These are phyloP conservation scores for Iberis amara DNA, from an alignment of 441 rosid species.

Conservation along the genomic window DNA sequence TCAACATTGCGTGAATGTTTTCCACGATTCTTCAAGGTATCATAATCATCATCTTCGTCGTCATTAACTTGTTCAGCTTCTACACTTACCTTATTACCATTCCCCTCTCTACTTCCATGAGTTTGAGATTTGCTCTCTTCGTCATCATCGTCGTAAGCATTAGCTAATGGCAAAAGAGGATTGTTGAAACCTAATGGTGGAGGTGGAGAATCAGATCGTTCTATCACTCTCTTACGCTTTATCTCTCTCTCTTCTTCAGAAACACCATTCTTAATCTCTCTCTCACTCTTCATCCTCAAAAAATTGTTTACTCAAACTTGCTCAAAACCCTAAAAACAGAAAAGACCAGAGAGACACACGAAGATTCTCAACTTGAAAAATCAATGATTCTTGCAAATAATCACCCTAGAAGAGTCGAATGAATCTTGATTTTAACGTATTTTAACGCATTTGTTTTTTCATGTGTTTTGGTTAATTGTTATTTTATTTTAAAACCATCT, in stretches of 20 bases:
- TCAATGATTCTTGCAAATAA: conserved; percentile 1
- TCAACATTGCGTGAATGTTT: conserved; percentile 50
- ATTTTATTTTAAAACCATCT: no score
- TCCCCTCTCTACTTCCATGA: conserved; percentile 18
- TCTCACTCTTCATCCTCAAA: conserved; percentile 41
- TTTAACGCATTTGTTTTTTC: no score
- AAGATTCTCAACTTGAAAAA: conserved; percentile 6
- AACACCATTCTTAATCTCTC: conserved; percentile 36
- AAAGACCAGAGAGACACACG: conserved; percentile 2
- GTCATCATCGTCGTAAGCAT: conserved; percentile 54
- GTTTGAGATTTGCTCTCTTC: conserved; percentile 26
- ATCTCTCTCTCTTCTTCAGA: conserved; percentile 33
- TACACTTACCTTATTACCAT: conserved; percentile 29
- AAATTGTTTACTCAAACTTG: background rate
- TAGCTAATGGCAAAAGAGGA: conserved; percentile 57
- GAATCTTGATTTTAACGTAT: no score
- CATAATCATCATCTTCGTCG: conserved; percentile 37
- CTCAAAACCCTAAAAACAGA: conserved; percentile 28
- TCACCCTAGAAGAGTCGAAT: background rate
- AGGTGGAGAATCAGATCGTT: conserved; percentile 36
- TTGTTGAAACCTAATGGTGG: conserved; percentile 44
- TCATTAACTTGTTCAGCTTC: conserved; percentile 29
- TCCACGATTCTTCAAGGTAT: conserved; percentile 29
- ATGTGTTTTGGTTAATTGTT: no score
- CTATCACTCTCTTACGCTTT: conserved; percentile 46